Evolutionary conservation across 116 monocot species (phyloP).

Genomic region (Dioscorea cayenensis): DNA sequence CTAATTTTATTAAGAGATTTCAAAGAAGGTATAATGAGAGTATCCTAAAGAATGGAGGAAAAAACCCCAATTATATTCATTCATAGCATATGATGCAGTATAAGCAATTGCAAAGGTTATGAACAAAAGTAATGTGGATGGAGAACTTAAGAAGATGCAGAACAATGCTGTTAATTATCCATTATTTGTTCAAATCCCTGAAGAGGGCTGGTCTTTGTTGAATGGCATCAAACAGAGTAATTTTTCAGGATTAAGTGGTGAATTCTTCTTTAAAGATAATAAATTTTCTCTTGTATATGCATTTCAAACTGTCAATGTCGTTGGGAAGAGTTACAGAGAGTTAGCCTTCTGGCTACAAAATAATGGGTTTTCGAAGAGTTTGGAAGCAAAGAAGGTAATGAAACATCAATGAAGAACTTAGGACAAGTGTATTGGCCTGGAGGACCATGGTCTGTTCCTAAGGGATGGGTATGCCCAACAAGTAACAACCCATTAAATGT

Average conservation of each 20-base stretch:
- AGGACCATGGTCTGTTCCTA: not conserved
- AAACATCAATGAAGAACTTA: slow-evolving; percentile 1
- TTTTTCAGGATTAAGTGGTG: slow-evolving; percentile 17
- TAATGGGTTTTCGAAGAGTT: slow-evolving; percentile 11
- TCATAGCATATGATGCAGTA: slow-evolving; percentile 17
- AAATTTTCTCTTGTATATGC: not conserved
- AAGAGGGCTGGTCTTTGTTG: not conserved
- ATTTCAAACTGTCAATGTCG: slow-evolving; percentile 23
- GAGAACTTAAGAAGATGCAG: not conserved
- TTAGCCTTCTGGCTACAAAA: slow-evolving; percentile 21
- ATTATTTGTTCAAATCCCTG: not conserved
- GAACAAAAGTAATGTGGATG: not conserved
- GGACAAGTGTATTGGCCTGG: not conserved
- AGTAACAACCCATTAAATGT: not conserved
- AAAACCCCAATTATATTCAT: not conserved
- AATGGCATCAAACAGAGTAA: not conserved
- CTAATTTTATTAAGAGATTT: slow-evolving; percentile 5
- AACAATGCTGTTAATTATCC: not conserved
- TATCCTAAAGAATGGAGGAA: slow-evolving; percentile 9
- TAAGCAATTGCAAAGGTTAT: slow-evolving; percentile 10
- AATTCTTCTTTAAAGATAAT: slow-evolving; percentile 1
- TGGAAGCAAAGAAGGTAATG: not conserved
- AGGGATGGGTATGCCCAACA: not conserved
- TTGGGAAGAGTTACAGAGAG: slow-evolving; percentile 23
- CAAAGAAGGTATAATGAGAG: not conserved